phyloP scores from a whole-genome alignment of 805 yeast species.

The Pichia exigua region DNA sequence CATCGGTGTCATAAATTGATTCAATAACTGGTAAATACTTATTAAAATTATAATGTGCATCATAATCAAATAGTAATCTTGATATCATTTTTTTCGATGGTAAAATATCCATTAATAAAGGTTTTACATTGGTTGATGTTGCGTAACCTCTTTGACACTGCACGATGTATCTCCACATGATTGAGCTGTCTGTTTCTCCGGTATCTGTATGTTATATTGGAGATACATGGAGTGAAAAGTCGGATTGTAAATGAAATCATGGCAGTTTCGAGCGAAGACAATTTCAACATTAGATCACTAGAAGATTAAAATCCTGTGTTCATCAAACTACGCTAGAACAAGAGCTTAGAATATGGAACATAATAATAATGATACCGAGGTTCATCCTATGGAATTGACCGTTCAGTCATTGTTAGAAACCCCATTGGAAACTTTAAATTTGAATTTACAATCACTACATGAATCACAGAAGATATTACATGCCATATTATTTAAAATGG shows the following conservation, averaged over 20 bases:
- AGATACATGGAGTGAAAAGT: not conserved
- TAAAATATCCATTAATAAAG: constrained; percentile 38
- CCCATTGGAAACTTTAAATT: constrained; percentile 43
- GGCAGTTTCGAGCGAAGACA: no score
- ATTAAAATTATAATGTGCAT: constrained; percentile 45
- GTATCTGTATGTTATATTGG: not conserved
- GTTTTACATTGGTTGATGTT: constrained; percentile 18
- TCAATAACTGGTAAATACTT: constrained; percentile 49
- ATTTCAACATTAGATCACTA: no score
- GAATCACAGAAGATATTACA: constrained; percentile 50
- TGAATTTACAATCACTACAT: constrained; percentile 43
- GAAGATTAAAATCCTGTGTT: no score
- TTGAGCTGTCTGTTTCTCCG: no score
- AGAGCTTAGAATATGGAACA: not conserved
- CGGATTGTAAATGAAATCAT: no score
- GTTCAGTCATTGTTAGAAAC: constrained; percentile 50
- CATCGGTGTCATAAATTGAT: constrained; percentile 34
- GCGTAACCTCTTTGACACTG: constrained; percentile 2
- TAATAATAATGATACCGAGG: not conserved
- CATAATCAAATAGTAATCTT: constrained; percentile 57
- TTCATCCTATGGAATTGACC: constrained; percentile 53
- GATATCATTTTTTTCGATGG: constrained; percentile 55
- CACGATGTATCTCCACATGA: not conserved
- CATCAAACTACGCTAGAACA: not conserved
- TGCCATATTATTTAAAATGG: constrained; percentile 37